Base-by-base conservation (phyloP, 441 rosid genomes). In the Euphorbia celastroides region DNA sequence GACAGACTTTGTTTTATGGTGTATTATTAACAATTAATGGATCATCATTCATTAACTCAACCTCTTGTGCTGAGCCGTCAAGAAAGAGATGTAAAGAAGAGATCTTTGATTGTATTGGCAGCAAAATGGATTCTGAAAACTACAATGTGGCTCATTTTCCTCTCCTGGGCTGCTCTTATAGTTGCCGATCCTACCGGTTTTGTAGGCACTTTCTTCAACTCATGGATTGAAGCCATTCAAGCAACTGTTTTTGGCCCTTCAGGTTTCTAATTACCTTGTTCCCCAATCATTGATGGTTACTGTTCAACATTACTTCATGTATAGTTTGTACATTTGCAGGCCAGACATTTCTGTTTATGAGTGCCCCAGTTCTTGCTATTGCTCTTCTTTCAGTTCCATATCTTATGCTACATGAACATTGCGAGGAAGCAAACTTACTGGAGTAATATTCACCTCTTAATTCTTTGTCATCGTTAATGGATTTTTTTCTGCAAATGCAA, bases 291-390 rank as follows among this genome's bases (percentile, higher is more conserved):
- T n/a, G n/a, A n/a, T n/a, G n/a, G n/a, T n/a, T n/a, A n/a, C n/a
- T n/a, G n/a, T n/a, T n/a, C n/a, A n/a, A 34, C 4, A 3, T 3
- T 3, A 34, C 38, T 34, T 1, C 6, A 31, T 0, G 50, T 7
- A 5, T 55, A 23, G 32, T 32, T 19, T 62, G 27, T 56, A 28
- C 19, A 46, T 14, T 42, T 79, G 61, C 84, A 93, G 99, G 96
- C 51, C 84, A 92, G 77, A 20, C 80, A 26, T 89, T 89, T 74
- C 30, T 89, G 66, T 30, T 65, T 16, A 77, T 88, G 75, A 84
- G 92, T 61, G 93, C 83, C 34, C 99, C 99, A 0, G 54, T 91
- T 75, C 79, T 88, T 55, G 54, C 82, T 0, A 77, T 90, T 57
- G 81, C 81, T 7, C 48, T 85, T 72, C 85, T 93, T 70, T 80